These are phyloP conservation scores for Macrocybe gigantea DNA, from an alignment of 768 basidiomycete species.

Conservation along the genomic window DNA sequence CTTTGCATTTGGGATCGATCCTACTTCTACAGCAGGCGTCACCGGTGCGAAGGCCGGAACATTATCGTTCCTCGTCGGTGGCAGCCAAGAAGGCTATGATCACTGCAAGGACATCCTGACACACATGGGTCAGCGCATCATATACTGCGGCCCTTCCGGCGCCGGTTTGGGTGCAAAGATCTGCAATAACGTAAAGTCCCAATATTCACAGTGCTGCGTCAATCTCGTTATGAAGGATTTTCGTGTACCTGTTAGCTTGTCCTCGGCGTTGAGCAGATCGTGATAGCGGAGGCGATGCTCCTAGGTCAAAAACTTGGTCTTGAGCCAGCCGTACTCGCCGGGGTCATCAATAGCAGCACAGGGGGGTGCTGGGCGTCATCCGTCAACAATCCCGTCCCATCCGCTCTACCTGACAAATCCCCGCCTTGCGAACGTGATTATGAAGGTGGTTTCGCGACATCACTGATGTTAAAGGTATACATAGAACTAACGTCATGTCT, in stretches of 20 bases:
- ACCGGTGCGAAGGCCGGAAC: conserved; percentile 84
- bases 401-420: conserved; percentile 60
- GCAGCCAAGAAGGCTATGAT: conserved; percentile 51
- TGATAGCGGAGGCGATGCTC: conserved; percentile 86
- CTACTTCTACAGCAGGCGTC: conserved; percentile 45
- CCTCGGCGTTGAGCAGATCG: conserved; percentile 76
- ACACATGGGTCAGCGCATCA: conserved; percentile 76
- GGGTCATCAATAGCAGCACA: conserved; percentile 82
- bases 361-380: conserved; percentile 81
- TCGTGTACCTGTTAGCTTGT: conserved; percentile 38
- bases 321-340: conserved; percentile 67
- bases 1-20: neutral
- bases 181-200: conserved; percentile 69
- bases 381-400: conserved; percentile 84
- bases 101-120: conserved; percentile 54
- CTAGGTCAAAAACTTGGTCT: conserved; percentile 80
- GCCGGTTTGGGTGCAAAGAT: conserved; percentile 86
- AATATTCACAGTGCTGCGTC: conserved; percentile 15
- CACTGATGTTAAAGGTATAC: conserved; percentile 75
- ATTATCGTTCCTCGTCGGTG: conserved; percentile 90
- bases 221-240: conserved; percentile 1
- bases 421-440: conserved; percentile 82
- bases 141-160: conserved; percentile 80
- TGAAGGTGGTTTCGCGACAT: conserved; percentile 81
- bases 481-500: conserved; percentile 2